Evolutionary conservation across 257 asterid genomes (phyloP).

Genomic region (Voacanga thouarsii): DNA sequence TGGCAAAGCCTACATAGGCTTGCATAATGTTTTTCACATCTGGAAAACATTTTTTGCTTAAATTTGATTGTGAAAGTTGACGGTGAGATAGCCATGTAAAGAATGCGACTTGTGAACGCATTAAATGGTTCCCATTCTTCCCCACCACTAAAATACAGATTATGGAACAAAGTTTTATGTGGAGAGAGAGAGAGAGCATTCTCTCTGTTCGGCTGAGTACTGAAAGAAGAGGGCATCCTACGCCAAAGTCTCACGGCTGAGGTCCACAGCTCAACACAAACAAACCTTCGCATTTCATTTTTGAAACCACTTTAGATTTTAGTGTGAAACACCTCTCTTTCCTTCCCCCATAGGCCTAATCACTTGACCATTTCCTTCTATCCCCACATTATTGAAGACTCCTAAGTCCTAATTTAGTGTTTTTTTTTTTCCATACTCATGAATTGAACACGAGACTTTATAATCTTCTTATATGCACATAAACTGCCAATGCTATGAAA

Average conservation of each 20-base stretch:
- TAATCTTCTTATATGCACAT: no score
- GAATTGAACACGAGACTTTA: no score
- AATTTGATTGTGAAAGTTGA: not conserved
- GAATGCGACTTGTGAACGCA: not conserved
- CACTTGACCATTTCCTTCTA: not conserved
- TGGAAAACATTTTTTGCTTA: no score
- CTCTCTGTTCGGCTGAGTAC: not conserved
- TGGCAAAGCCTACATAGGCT: no score
- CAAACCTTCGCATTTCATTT: no score
- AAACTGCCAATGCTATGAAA: no score
- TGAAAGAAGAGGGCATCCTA: no score
- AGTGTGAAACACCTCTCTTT: not conserved
- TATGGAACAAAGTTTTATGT: not conserved
- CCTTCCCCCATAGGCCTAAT: not conserved
- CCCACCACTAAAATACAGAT: not conserved
- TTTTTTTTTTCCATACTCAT: no score
- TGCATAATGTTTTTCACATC: no score
- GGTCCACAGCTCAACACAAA: no score
- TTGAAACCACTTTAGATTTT: no score
- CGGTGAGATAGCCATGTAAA: not conserved
- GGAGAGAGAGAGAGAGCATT: not conserved
- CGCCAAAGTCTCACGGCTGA: no score
- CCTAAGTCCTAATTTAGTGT: not conserved
- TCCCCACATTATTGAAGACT: not conserved
- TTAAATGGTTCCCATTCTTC: not conserved